Conservation (phyloP, 495 filamentous ascomycete species). For the Aspergillus egyptiacus region DNA sequence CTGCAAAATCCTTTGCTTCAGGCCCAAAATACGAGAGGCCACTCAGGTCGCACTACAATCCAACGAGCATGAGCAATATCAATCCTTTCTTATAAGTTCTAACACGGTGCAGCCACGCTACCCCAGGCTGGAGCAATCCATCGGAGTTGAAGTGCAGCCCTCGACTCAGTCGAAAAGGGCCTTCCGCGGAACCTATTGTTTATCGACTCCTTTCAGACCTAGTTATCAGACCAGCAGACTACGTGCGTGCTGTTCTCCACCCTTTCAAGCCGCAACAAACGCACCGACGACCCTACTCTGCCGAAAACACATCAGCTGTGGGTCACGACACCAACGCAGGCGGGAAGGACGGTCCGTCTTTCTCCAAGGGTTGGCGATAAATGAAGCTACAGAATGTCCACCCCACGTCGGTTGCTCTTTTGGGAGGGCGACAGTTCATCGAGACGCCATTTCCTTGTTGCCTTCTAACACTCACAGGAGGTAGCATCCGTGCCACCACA, state of each 20-base stretch:
- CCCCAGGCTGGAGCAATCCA: background rate
- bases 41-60: background rate
- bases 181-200: background rate
- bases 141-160: background rate
- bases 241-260: background rate
- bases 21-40: background rate
- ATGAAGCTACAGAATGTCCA: background rate
- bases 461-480: no score
- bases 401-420: background rate
- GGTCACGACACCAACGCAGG: background rate
- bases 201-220: background rate
- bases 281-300: background rate
- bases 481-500: no score
- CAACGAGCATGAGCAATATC: slow-evolving; percentile 1
- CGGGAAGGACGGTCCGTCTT: background rate
- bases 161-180: background rate
- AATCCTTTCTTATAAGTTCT: background rate
- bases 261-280: background rate
- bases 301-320: background rate
- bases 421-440: background rate
- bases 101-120: background rate
- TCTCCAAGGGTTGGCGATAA: background rate
- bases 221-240: background rate
- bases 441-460: background rate
- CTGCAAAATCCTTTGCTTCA: background rate